Evolutionary conservation across 2,329 filamentous ascomycete species (phyloP).

Genomic region (Fonsecaea erecta): DNA sequence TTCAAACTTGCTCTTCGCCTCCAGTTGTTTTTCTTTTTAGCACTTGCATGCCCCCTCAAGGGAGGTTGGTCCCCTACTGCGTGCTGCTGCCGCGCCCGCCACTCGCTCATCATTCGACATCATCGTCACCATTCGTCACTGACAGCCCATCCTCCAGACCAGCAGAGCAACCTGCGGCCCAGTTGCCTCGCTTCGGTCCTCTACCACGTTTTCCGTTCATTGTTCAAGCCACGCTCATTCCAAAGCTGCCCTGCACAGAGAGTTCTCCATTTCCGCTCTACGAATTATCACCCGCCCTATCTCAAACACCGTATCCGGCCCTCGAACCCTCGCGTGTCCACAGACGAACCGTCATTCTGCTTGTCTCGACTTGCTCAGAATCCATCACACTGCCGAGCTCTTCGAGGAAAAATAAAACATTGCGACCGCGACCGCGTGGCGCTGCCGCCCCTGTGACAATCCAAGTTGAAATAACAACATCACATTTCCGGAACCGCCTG

Average conservation of each 20-base stretch:
- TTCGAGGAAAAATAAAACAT: background rate
- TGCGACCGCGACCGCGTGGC: conserved; percentile 25
- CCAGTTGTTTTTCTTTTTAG: conserved; percentile 9
- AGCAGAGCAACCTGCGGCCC: conserved; percentile 17
- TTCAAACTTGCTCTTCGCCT: conserved; percentile 9
- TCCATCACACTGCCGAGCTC: conserved; percentile 11
- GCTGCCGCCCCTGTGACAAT: conserved; percentile 18
- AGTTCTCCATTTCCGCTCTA: background rate
- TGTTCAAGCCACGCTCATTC: conserved; percentile 21
- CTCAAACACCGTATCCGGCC: conserved; percentile 16
- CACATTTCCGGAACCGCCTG: conserved; percentile 2
- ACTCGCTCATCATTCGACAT: conserved; percentile 15
- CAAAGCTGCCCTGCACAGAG: background rate
- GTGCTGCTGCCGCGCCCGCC: conserved; percentile 14
- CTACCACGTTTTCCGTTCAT: conserved; percentile 20
- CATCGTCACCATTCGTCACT: conserved; percentile 21
- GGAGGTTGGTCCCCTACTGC: conserved; percentile 6
- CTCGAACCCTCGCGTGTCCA: conserved; percentile 4
- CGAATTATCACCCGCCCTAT: conserved; percentile 13
- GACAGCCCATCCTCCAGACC: conserved; percentile 5
- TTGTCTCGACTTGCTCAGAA: conserved; percentile 9
- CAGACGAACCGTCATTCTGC: conserved; percentile 9
- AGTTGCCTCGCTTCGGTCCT: conserved; percentile 18
- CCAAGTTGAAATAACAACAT: conserved; percentile 18
- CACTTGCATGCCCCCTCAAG: conserved; percentile 13